Evolutionary conservation across 257 asterid genomes (phyloP), one percentile per base, ranked within the genome.

Genomic region (Rauvolfia tetraphylla): DNA sequence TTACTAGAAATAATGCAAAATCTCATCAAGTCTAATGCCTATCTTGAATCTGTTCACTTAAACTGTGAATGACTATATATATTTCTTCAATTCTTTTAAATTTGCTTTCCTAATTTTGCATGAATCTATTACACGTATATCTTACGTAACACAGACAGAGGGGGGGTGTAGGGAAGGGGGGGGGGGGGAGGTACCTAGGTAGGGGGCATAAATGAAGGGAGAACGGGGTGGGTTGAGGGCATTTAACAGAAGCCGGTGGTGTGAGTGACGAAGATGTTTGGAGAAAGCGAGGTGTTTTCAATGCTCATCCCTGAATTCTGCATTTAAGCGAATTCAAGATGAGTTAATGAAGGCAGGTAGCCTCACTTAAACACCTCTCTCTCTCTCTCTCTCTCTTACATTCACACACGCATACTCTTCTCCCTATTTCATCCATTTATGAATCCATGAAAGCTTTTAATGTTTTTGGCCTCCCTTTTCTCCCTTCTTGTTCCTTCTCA

Each of bases 291-390:
- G 86, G 84, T 49, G 80, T 68, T 68, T 82, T 85, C 66, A 85
- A 85, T 83, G 89, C 82, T 77, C 81, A 76, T 74, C 75, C 83
- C 77, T 81, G 41, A 65, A 82, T 82, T 82, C 82, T 84, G 85
- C 86, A 84, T 84, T 86, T 59, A 81, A 76, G 48, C 68, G 79
- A 77, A 79, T 79, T 82, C 76, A 83, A 78, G 78, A 59, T 39
- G 68, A 84, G 51, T 86, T 82, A 84, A 80, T 86, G 86, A 74
- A 73, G 84, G 81, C 85, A 83, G 87, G 85, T 83, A 68, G 79
- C 68, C 83, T 66, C 42, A 67, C 80, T 71, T 48, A 72, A 66
- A 61, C 34, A 12, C 22, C 68, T 49, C 76, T 25, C 51, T 12
- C 63, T 12, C 68, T n/a, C n/a, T 41, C n/a, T 17, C 31, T 58